Evolutionary conservation across 106 monocot genomes (phyloP), one percentile per base, ranked within the genome.

Genomic region (Acanthochlamys bracteata): DNA sequence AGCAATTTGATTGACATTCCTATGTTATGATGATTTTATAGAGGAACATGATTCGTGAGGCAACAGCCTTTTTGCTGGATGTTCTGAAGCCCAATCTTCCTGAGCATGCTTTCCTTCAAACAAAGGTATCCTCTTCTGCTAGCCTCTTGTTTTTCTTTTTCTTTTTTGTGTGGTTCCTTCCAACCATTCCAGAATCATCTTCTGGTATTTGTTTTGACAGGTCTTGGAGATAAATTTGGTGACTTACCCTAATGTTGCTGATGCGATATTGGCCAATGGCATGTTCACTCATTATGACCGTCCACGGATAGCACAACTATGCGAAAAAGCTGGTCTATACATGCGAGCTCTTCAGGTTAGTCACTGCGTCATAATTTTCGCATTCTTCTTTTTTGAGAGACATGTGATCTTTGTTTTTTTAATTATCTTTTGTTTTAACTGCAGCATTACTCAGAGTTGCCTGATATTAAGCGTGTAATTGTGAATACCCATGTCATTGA

Each of bases 221-320:
- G 96, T 98, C 15, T 75, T 98, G 76, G 96, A 98, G 78, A 92
- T 98, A 65, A 98, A 98, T 74, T 70, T 98, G 72, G 96, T 98
- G 57, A 98, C 96, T 41, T 98, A 85, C 71, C 96, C 96, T 55
- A 98, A 98, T 85, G 96, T 98, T 61, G 96, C 91, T 23, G 96
- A 98, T 88, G 91, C 96, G 58, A 98, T 98, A 62, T 88, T 98
- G 71, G 96, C 96, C 27, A 98, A 98, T 85, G 96, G 96, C 58
- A 96, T 96, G 96, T 96, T 96, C 56, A 88, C 78, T 70, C 96
- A 96, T 65, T 96, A 96, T 75, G 96, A 96, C 59, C 91, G 96
- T 64, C 96, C 96, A 64, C 73, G 96, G 19, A 88, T 96, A 61
- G 96, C 88, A 58, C 96, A 96, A 71, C 73, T 96, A 39, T 96